Percentiles rank a stretch among this genome's conserved stretches.
These are phyloP conservation scores for Exophiala xenobiotica DNA, from an alignment of 2,329 filamentous ascomycete genomes.

Conservation along the genomic window DNA sequence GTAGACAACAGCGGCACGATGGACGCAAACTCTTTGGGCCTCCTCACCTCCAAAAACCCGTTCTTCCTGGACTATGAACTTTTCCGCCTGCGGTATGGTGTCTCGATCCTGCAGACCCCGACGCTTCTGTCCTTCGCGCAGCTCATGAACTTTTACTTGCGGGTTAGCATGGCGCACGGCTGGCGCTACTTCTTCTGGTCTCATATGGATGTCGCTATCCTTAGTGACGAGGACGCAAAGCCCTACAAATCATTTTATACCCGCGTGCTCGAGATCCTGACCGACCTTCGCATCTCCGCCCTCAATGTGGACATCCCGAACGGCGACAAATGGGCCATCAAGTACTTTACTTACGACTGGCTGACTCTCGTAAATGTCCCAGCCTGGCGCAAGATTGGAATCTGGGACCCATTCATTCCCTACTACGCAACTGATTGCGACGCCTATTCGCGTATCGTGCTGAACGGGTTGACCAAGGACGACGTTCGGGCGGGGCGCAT, in stretches of 20 bases:
- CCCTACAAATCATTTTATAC: conserved; percentile 36
- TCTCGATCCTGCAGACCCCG: conserved; percentile 53
- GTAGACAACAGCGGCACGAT: conserved; percentile 61
- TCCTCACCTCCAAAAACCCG: conserved; percentile 55
- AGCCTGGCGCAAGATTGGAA: conserved; percentile 53
- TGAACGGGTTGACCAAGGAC: conserved; percentile 46
- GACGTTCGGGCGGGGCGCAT: conserved; percentile 28
- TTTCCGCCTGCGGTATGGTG: conserved; percentile 50
- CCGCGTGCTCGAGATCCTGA: conserved; percentile 27
- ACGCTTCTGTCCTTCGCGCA: conserved; percentile 57
- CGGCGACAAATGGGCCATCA: conserved; percentile 54
- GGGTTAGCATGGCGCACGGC: conserved; percentile 44
- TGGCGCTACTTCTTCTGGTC: conserved; percentile 57
- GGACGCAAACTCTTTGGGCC: conserved; percentile 51
- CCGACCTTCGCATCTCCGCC: neutral
- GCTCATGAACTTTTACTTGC: conserved; percentile 56
- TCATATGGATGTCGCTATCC: conserved; percentile 56
- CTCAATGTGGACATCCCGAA: conserved; percentile 1
- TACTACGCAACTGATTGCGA: conserved; percentile 61
- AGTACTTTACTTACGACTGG: conserved; percentile 61
- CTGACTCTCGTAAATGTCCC: conserved; percentile 57
- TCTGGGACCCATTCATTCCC: conserved; percentile 59
- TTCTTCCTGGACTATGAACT: conserved; percentile 56
- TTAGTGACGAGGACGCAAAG: conserved; percentile 42
- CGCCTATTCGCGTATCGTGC: conserved; percentile 51